A percentile compares a stretch with the other conserved stretches of the same genome.
These are phyloP conservation scores for Acanthamoeba quina DNA, from an alignment of 208 protist genomes.

Conservation along the genomic window DNA sequence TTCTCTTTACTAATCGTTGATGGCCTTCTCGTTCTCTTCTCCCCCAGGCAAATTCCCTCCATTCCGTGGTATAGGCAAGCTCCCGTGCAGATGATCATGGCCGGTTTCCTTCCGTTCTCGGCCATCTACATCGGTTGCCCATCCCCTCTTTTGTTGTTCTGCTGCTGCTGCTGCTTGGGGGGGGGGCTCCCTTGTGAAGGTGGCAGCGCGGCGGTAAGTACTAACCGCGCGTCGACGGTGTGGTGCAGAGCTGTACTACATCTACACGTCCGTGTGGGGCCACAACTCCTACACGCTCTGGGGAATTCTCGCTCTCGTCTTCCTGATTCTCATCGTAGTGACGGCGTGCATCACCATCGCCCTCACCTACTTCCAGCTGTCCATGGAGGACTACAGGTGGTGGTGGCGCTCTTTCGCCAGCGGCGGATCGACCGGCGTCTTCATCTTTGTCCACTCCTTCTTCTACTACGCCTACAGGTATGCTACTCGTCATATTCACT, in stretches of 20 bases:
- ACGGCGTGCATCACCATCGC: conserved; percentile 92
- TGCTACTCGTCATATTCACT: not conserved
- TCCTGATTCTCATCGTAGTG: conserved; percentile 92
- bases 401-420: conserved; percentile 92
- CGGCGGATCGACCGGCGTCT: conserved; percentile 87
- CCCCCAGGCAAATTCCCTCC: not conserved
- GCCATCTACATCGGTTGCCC: conserved; percentile 36
- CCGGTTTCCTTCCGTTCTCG: conserved; percentile 90
- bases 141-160: not conserved
- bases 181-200: too few species aligned
- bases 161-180: not conserved
- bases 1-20: not conserved
- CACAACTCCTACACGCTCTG: conserved; percentile 91
- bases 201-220: too few species aligned
- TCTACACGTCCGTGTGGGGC: conserved; percentile 91
- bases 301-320: conserved; percentile 92
- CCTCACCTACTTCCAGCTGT: conserved; percentile 94
- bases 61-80: conserved; percentile 76
- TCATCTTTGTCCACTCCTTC: conserved; percentile 80
- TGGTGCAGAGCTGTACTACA: conserved; percentile 92
- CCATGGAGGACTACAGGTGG: conserved; percentile 92
- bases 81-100: conserved; percentile 87
- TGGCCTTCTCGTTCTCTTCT: not conserved
- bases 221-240: not conserved
- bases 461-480: conserved; percentile 88